Conservation (phyloP, 768 basidiomycete species). For the Pisolithus sp. region DNA sequence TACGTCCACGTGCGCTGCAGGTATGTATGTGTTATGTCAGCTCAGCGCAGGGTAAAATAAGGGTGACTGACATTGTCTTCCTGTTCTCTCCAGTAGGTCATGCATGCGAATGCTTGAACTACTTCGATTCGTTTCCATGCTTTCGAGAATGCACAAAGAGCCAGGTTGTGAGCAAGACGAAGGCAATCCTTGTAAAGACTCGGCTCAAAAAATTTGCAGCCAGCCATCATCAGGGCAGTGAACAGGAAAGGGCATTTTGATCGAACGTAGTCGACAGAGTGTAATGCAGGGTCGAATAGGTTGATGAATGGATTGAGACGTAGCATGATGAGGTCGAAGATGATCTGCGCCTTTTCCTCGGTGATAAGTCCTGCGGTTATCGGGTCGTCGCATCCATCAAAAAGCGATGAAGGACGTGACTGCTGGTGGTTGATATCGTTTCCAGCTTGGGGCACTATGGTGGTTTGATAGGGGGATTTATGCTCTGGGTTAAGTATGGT, state of each 20-base stretch:
- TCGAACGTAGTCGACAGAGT: constrained; percentile 76
- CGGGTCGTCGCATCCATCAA: constrained; percentile 52
- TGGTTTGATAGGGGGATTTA: constrained; percentile 31
- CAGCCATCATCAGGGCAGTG: constrained; percentile 77
- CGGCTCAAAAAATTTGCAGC: constrained; percentile 77
- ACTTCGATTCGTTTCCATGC: constrained; percentile 81
- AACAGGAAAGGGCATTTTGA: constrained; percentile 77
- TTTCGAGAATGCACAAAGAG: constrained; percentile 72
- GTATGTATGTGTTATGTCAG: constrained; percentile 7
- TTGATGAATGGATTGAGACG: constrained; percentile 88
- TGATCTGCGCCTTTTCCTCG: constrained; percentile 60
- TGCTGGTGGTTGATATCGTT: constrained; percentile 33
- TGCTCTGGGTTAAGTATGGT: constrained; percentile 74
- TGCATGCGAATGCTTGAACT: constrained; percentile 81
- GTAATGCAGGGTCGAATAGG: constrained; percentile 81
- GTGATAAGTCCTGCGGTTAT: constrained; percentile 64
- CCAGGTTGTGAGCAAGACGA: constrained; percentile 65
- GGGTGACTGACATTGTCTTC: constrained; percentile 61
- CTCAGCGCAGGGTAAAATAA: constrained; percentile 1
- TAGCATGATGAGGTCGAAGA: constrained; percentile 75
- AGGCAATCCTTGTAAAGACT: constrained; percentile 62
- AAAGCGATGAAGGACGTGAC: constrained; percentile 29
- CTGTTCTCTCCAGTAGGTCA: constrained; percentile 87
- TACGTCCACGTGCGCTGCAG: constrained; percentile 77
- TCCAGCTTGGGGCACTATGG: constrained; percentile 25